Percentiles rank a stretch among this genome's conserved stretches.
Conservation (phyloP, 2,329 filamentous ascomycete genomes). For the Fusarium incarnatum region DNA sequence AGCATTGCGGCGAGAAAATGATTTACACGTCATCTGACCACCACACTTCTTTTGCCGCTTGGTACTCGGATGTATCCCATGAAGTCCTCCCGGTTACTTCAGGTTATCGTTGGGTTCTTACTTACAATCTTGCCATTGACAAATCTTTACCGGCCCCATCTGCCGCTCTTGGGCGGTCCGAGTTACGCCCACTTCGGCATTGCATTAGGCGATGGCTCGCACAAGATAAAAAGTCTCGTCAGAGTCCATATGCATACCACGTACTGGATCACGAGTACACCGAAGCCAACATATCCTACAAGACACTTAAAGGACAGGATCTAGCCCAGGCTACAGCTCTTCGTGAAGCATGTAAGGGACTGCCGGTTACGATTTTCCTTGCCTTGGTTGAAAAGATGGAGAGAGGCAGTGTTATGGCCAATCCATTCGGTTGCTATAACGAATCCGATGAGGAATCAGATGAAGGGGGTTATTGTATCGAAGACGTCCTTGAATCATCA, state of each 20-base stretch:
- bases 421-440: too few species aligned
- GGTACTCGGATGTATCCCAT: conserved; percentile 66
- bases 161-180: conserved; percentile 18
- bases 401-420: conserved; percentile 17
- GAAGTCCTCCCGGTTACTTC: conserved; percentile 60
- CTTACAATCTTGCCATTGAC: conserved; percentile 60
- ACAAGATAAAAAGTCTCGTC: not conserved
- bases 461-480: conserved; percentile 22
- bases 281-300: conserved; percentile 48
- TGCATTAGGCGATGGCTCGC: conserved; percentile 47
- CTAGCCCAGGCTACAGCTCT: conserved; percentile 43
- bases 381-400: conserved; percentile 49
- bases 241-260: conserved; percentile 44
- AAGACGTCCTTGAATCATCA: conserved; percentile 8
- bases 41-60: conserved; percentile 44
- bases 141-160: conserved; percentile 34
- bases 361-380: conserved; percentile 51
- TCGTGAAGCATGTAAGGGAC: conserved; percentile 36
- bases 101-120: conserved; percentile 63
- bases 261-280: conserved; percentile 52
- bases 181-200: conserved; percentile 29
- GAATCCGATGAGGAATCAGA: conserved; percentile 12
- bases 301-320: conserved; percentile 47
- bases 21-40: conserved; percentile 48
- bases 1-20: conserved; percentile 51